Percentiles rank a stretch among this genome's conserved stretches.
Evolutionary conservation across 2,329 filamentous ascomycete genomes (phyloP).

Genomic region (Geosmithia putterillii): DNA sequence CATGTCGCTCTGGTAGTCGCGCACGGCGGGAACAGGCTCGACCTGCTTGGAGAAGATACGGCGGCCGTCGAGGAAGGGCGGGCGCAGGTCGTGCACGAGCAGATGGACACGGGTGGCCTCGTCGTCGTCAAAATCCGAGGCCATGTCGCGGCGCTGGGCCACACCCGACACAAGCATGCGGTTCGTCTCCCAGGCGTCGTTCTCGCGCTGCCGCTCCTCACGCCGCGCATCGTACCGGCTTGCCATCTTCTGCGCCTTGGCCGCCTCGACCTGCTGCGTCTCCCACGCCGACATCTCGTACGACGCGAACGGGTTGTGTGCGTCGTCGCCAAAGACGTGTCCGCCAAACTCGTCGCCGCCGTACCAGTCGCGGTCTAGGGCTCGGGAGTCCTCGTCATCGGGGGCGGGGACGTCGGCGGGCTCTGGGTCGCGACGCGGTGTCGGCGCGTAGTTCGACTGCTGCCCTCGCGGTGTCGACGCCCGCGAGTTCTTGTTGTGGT

Average conservation of each 20-base stretch:
- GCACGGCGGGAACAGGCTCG: slow-evolving; percentile 85
- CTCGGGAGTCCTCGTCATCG: slow-evolving; percentile 57
- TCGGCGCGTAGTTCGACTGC: slow-evolving; percentile 25
- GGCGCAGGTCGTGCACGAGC: slow-evolving; percentile 83
- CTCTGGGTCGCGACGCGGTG: slow-evolving; percentile 18
- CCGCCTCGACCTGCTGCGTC: slow-evolving; percentile 64
- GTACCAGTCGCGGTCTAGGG: slow-evolving; percentile 88
- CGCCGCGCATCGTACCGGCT: slow-evolving; percentile 56
- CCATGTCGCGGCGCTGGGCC: slow-evolving; percentile 75
- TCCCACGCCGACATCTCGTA: slow-evolving; percentile 65
- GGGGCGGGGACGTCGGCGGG: slow-evolving; percentile 42
- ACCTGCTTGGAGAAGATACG: slow-evolving; percentile 96
- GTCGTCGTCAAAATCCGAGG: slow-evolving; percentile 79
- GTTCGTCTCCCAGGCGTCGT: slow-evolving; percentile 97
- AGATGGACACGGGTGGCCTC: slow-evolving; percentile 83
- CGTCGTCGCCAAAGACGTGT: slow-evolving; percentile 78
- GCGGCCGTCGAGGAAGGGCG: slow-evolving; percentile 87
- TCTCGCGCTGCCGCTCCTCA: slow-evolving; percentile 81
- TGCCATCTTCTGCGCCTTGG: slow-evolving; percentile 68
- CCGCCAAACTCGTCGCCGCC: slow-evolving; percentile 70
- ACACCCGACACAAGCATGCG: slow-evolving; percentile 96
- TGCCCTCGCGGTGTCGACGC: slow-evolving; percentile 16
- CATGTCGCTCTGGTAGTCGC: slow-evolving; percentile 95
- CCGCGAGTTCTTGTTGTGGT: slow-evolving; percentile 16
- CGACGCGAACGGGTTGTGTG: slow-evolving; percentile 82